These are phyloP conservation scores for Blastobotrys mokoenaii DNA, from an alignment of 805 yeast genomes.

Conservation along the genomic window DNA sequence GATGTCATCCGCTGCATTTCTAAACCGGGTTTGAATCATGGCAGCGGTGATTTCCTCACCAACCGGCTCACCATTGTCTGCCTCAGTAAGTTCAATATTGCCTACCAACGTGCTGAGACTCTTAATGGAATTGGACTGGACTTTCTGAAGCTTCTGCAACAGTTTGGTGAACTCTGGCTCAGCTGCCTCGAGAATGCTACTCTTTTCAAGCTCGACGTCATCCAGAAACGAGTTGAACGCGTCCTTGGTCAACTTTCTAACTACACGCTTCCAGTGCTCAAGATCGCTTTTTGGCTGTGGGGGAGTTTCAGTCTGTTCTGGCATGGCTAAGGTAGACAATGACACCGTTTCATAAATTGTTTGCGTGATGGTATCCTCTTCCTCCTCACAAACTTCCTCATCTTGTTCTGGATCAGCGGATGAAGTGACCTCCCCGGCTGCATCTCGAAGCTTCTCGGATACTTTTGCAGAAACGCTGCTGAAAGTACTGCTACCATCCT, in stretches of 20 bases:
- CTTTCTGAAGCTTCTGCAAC: constrained; percentile 12
- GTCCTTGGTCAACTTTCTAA: constrained; percentile 17
- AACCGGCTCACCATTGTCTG: background rate
- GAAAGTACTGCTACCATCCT: background rate
- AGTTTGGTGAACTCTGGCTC: constrained; percentile 20
- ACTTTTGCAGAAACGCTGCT: background rate
- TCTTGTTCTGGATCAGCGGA: background rate
- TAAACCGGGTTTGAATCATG: constrained; percentile 15
- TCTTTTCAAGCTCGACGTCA: constrained; percentile 18
- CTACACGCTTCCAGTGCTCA: constrained; percentile 18
- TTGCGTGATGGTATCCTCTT: too few species aligned
- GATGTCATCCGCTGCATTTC: constrained; percentile 17
- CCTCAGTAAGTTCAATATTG: constrained; percentile 5
- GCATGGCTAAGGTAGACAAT: background rate
- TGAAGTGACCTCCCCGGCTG: background rate
- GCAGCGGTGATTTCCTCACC: constrained; percentile 13
- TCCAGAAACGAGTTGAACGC: constrained; percentile 20
- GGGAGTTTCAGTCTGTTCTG: too few species aligned
- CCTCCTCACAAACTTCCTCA: background rate
- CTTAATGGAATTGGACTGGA: constrained; percentile 9
- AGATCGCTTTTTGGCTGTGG: constrained; percentile 6
- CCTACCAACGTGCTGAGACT: constrained; percentile 11
- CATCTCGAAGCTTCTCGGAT: background rate
- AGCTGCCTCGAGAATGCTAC: constrained; percentile 8
- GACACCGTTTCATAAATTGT: background rate